These are phyloP conservation scores for Cylindrodendrum hubeiense DNA, from an alignment of 2,329 filamentous ascomycete species.

Conservation along the genomic window DNA sequence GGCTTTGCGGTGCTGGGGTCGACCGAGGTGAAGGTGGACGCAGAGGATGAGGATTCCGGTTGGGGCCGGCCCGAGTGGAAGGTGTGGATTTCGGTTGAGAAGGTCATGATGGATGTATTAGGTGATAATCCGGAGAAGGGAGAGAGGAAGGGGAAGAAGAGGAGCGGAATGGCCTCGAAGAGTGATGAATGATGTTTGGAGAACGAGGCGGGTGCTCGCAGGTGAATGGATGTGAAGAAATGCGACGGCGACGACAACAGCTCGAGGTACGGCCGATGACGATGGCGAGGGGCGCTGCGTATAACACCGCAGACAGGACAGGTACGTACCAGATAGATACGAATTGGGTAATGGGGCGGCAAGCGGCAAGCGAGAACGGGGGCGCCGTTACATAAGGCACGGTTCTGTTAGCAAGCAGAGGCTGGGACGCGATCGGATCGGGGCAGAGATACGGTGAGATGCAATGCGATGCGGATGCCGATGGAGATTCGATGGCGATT, in stretches of 20 bases:
- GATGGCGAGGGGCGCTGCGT: not conserved
- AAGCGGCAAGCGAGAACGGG: not conserved
- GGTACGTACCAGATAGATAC: not conserved
- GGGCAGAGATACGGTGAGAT: not conserved
- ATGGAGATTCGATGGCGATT: not conserved
- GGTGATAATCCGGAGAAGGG: not conserved
- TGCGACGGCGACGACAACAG: not conserved
- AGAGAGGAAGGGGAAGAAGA: not conserved
- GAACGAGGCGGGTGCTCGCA: constrained; percentile 4
- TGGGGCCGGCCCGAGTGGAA: constrained; percentile 82
- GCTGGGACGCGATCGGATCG: not conserved
- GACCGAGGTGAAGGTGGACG: constrained; percentile 76
- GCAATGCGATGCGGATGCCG: not conserved
- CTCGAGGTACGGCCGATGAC: not conserved
- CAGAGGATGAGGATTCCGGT: constrained; percentile 64
- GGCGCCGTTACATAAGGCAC: not conserved
- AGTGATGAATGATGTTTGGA: not conserved
- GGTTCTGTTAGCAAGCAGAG: not conserved
- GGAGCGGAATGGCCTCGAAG: not conserved
- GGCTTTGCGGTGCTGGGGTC: constrained; percentile 79
- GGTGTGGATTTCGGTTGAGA: constrained; percentile 64
- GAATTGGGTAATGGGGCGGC: not conserved
- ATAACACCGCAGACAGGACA: not conserved
- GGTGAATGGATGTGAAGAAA: not conserved
- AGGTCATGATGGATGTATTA: constrained; percentile 48